Evolutionary conservation across 139 green algal genomes (phyloP), one percentile per base, ranked within the genome.

Genomic region (Pleodorina starrii): DNA sequence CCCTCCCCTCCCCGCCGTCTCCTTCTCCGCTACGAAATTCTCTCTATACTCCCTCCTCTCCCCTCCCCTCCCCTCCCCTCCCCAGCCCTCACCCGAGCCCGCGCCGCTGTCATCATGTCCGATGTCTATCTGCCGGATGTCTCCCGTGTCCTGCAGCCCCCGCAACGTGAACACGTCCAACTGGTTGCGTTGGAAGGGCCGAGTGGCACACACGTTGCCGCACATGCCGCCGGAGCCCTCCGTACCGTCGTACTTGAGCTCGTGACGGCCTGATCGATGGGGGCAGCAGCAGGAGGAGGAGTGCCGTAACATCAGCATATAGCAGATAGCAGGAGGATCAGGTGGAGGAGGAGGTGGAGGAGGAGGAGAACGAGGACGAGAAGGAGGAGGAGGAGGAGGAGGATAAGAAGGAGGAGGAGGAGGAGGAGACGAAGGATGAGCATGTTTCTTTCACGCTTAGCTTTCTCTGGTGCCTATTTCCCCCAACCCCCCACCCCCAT

Each of bases 41-140:
- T n/a, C n/a, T n/a, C n/a, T n/a, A n/a, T n/a, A n/a, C n/a, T n/a
- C n/a, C n/a, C n/a, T n/a, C n/a, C n/a, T n/a, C n/a, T n/a, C n/a
- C n/a, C n/a, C n/a, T n/a, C n/a, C n/a, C n/a, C n/a, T n/a, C n/a
- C n/a, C n/a, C n/a, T n/a, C n/a, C n/a, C n/a, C n/a, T n/a, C n/a
- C n/a, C n/a, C n/a, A n/a, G n/a, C 19, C 14, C 83, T 40, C 44
- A 93, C 90, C 90, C 66, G 80, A 60, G 14, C 84, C 82, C 38
- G 86, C 50, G 38, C 92, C 90, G 5, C 10, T 79, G 50, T 84
- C 84, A 44, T 93, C 92, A 79, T 93, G 90, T 1, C 91, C 88
- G 32, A 93, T 91, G 51, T 91, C 86, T 66, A 96, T 74, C 84
- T 95, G 84, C 40, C 91, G 60, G 40, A 97, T 92, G 29, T 76